Conservation (phyloP, 768 basidiomycete genomes). For the Collybia sp. region DNA sequence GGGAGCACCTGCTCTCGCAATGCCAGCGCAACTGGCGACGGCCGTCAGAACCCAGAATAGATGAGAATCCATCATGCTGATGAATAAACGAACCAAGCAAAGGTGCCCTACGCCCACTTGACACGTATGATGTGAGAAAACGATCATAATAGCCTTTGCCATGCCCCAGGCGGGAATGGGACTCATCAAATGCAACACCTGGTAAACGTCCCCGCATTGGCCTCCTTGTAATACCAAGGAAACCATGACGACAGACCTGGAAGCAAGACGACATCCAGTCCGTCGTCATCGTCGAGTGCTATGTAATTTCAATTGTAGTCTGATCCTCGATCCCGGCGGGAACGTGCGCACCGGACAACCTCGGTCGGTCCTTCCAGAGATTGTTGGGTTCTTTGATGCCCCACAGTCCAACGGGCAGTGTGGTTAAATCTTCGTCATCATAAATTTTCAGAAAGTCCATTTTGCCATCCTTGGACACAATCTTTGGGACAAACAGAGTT, state of each 20-base stretch:
- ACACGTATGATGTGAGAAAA: conserved; percentile 56
- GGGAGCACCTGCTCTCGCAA: conserved; percentile 60
- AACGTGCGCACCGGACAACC: conserved; percentile 44
- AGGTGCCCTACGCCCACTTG: conserved; percentile 40
- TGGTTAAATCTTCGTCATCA: conserved; percentile 48
- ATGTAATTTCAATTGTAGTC: too few relatives aligned
- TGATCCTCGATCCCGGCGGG: background rate
- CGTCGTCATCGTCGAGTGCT: conserved; percentile 20
- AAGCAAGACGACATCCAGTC: conserved; percentile 60
- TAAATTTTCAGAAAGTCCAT: conserved; percentile 72
- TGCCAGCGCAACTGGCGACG: conserved; percentile 53
- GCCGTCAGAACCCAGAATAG: background rate
- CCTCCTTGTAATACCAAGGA: background rate
- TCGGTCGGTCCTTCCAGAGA: conserved; percentile 35
- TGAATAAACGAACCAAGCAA: conserved; percentile 45
- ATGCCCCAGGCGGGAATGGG: conserved; percentile 68
- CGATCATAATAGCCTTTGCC: conserved; percentile 84
- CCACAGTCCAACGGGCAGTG: conserved; percentile 62
- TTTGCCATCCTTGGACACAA: conserved; percentile 35
- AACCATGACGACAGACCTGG: conserved; percentile 44
- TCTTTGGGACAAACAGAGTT: conserved; percentile 65
- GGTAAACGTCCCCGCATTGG: conserved; percentile 1
- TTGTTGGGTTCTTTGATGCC: conserved; percentile 66
- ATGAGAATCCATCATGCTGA: conserved; percentile 8
- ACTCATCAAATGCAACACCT: conserved; percentile 76